Conservation (phyloP, 2,329 filamentous ascomycete species). For the Trichoderma koningiopsis region DNA sequence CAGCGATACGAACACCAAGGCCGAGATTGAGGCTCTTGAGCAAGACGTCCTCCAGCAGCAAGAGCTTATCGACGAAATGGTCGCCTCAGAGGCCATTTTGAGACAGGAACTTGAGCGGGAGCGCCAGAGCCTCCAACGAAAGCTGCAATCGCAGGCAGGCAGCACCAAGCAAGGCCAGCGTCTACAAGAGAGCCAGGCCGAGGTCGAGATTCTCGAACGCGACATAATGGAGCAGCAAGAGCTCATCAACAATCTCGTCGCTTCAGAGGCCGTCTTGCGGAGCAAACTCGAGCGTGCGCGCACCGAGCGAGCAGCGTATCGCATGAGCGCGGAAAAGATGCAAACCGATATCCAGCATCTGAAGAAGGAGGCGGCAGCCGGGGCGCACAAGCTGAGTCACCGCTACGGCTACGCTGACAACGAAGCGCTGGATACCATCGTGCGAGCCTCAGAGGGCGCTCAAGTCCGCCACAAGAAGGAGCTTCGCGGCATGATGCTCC, state of each 20-base stretch:
- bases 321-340: slow-evolving; percentile 57
- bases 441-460: slow-evolving; percentile 60
- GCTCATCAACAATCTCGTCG: slow-evolving; percentile 59
- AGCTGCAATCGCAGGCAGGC: slow-evolving; percentile 40
- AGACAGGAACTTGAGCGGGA: slow-evolving; percentile 54
- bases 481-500: slow-evolving; percentile 79
- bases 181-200: slow-evolving; percentile 63
- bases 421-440: slow-evolving; percentile 58
- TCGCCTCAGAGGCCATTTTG: slow-evolving; percentile 57
- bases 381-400: slow-evolving; percentile 31
- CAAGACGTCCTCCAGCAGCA: slow-evolving; percentile 72
- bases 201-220: slow-evolving; percentile 70
- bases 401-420: slow-evolving; percentile 37
- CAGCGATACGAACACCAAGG: slow-evolving; percentile 58
- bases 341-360: slow-evolving; percentile 54
- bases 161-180: slow-evolving; percentile 59
- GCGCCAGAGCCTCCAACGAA: slow-evolving; percentile 35
- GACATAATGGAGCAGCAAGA: slow-evolving; percentile 70
- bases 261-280: slow-evolving; percentile 62
- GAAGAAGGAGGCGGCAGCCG: slow-evolving; percentile 36
- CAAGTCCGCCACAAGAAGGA: slow-evolving; percentile 73
- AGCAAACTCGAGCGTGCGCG: slow-evolving; percentile 70
- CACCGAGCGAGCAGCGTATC: slow-evolving; percentile 62
- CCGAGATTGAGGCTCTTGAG: slow-evolving; percentile 68
- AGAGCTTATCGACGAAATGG: slow-evolving; percentile 60